Conservation (phyloP, 2,329 filamentous ascomycete species). For the Chrysoporthe austroafricana region DNA sequence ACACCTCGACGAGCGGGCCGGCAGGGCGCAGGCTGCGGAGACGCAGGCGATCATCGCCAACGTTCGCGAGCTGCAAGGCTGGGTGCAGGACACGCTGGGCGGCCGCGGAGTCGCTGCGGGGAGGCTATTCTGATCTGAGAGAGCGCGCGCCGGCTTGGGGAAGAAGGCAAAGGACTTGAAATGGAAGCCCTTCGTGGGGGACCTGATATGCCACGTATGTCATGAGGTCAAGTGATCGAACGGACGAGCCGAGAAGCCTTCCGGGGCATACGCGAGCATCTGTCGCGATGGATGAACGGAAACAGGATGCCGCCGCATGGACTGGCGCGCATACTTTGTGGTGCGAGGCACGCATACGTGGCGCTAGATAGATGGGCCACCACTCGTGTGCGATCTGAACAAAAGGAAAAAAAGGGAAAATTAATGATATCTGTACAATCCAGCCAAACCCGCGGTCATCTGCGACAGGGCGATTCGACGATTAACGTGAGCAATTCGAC, state of each 20-base stretch:
- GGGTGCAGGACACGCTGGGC: constrained; percentile 5
- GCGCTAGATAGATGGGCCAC: too few species aligned
- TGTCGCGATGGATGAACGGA: not conserved
- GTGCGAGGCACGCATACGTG: not conserved
- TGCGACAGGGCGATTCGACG: too few species aligned
- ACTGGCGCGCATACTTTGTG: not conserved
- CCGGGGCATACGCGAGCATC: not conserved
- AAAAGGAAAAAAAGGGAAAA: not conserved
- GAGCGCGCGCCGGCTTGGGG: not conserved
- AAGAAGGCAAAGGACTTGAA: not conserved
- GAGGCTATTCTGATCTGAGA: constrained; percentile 10
- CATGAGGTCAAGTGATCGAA: not conserved
- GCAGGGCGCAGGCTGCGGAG: constrained; percentile 1
- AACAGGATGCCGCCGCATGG: not conserved
- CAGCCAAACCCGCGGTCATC: not conserved
- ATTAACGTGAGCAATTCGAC: too few species aligned
- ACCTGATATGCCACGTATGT: not conserved
- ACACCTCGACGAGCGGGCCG: constrained; percentile 10
- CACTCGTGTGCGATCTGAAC: not conserved
- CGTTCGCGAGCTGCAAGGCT: constrained; percentile 6
- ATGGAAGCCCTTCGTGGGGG: not conserved
- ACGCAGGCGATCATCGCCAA: constrained; percentile 12
- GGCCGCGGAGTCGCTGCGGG: not conserved
- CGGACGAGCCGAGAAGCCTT: not conserved
- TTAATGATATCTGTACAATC: constrained; percentile 3